These are phyloP conservation scores for Kazachstania africana DNA, from an alignment of 805 yeast genomes.

Conservation along the genomic window DNA sequence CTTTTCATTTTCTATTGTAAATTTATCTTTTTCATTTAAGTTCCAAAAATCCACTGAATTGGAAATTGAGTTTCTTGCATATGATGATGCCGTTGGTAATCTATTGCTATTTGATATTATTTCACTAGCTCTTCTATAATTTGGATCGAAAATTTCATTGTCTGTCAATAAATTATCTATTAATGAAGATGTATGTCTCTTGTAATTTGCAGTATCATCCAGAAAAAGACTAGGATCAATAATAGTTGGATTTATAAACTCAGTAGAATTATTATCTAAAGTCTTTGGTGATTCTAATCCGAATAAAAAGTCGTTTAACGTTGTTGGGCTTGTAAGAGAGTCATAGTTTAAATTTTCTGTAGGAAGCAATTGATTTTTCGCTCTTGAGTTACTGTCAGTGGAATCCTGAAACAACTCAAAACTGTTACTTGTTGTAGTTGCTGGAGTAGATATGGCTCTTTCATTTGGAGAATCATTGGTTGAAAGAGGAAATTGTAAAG, in stretches of 20 bases:
- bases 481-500: no score
- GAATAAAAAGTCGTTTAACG: neutral
- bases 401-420: no score
- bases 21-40: neutral
- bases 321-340: neutral
- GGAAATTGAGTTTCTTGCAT: slow-evolving; percentile 21
- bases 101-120: slow-evolving; percentile 5
- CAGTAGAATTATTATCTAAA: neutral
- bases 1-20: neutral
- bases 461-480: no score
- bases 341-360: neutral
- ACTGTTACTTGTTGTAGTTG: neutral
- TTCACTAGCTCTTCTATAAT: slow-evolving; percentile 14
- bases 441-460: neutral
- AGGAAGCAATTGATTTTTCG: neutral
- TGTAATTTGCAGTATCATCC: neutral
- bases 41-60: slow-evolving; percentile 20
- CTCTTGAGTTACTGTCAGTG: neutral
- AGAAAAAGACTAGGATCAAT: neutral
- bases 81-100: slow-evolving; percentile 4
- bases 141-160: neutral
- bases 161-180: neutral
- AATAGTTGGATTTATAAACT: neutral
- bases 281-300: neutral
- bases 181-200: no score